A percentile compares a stretch with the other conserved stretches of the same genome.
phyloP scores from a whole-genome alignment of 2,329 filamentous ascomycete species.

The Stachybotrys chlorohalonatus region DNA sequence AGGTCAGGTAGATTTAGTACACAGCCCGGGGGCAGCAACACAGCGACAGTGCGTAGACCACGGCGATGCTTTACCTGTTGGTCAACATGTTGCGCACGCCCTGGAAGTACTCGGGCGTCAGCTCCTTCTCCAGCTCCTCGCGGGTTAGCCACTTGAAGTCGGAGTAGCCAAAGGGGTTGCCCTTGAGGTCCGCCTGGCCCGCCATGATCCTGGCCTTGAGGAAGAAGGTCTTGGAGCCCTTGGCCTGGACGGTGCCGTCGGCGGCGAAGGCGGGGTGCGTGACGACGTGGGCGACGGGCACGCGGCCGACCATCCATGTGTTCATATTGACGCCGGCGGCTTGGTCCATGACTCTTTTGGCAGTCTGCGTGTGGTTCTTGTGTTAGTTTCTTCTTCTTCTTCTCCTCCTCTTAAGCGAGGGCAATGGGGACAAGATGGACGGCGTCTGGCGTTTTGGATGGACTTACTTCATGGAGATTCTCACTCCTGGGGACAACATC shows the following conservation, averaged over 20 bases:
- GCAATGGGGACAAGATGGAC: neutral
- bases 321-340: conserved; percentile 93
- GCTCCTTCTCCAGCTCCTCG: conserved; percentile 67
- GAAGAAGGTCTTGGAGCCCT: conserved; percentile 84
- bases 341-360: conserved; percentile 67
- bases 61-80: conserved; percentile 46
- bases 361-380: conserved; percentile 48
- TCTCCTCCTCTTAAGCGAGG: neutral
- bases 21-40: neutral
- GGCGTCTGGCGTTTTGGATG: neutral
- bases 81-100: conserved; percentile 76
- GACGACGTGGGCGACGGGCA: conserved; percentile 74
- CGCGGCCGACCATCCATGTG: conserved; percentile 91
- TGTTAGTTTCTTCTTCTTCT: conserved; percentile 7
- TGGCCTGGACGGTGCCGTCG: conserved; percentile 30
- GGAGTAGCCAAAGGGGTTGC: conserved; percentile 61
- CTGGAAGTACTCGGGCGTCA: conserved; percentile 62
- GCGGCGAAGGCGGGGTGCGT: conserved; percentile 38
- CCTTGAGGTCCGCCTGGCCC: conserved; percentile 75
- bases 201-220: conserved; percentile 95
- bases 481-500: conserved; percentile 61
- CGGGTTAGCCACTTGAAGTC: conserved; percentile 92
- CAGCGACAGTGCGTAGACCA: neutral
- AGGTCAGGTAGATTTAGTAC: conserved; percentile 4
- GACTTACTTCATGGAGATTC: conserved; percentile 71